Evolutionary conservation across 352 stramenopile genomes (phyloP).

Genomic region (Nannochloropsis limnetica): DNA sequence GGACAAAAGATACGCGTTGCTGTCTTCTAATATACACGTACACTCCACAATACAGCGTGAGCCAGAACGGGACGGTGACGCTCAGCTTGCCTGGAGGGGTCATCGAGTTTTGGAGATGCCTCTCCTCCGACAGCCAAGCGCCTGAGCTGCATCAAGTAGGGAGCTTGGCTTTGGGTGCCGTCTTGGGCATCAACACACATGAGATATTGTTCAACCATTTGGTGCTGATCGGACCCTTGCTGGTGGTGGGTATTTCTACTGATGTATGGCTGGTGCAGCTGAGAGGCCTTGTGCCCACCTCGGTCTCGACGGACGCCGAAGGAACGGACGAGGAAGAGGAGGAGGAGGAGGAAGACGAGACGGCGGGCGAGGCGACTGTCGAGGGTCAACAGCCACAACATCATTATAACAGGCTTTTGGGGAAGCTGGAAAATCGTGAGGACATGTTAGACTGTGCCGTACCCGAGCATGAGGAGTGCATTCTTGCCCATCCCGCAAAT

Average conservation of each 20-base stretch:
- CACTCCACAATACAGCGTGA: background rate
- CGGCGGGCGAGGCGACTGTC: background rate
- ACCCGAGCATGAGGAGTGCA: background rate
- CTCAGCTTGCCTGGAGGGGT: background rate
- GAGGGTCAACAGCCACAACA: background rate
- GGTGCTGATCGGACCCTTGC: background rate
- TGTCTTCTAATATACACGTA: background rate
- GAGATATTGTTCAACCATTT: slow-evolving; percentile 2
- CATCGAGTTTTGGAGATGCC: slow-evolving; percentile 16
- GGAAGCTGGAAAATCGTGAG: background rate
- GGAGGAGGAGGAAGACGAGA: background rate
- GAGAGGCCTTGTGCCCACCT: background rate
- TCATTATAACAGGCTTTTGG: background rate
- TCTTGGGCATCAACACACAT: background rate
- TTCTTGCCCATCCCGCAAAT: background rate
- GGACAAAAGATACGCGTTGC: background rate
- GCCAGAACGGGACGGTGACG: background rate
- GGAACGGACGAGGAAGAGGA: background rate
- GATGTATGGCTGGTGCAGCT: slow-evolving; percentile 4
- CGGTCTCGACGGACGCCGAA: background rate
- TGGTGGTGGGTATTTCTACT: background rate
- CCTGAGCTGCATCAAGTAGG: background rate
- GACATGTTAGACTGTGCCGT: slow-evolving; percentile 8
- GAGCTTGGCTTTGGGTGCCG: background rate
- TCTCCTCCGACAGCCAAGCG: background rate